These are phyloP conservation scores for Curvularia sp. DNA, from an alignment of 2,329 filamentous ascomycete species.

Conservation along the genomic window DNA sequence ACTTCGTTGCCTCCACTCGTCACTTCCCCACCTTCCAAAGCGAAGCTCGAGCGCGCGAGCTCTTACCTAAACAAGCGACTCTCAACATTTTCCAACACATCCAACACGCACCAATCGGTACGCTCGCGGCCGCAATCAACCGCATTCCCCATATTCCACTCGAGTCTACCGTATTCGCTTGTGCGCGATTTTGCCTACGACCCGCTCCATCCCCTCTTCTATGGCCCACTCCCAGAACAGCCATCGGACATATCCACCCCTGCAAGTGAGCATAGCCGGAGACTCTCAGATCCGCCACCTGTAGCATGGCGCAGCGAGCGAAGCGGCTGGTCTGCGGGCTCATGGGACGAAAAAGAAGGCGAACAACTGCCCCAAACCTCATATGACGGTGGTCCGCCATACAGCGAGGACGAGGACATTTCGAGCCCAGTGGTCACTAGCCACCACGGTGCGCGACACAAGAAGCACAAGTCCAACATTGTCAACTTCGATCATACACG, in stretches of 20 bases:
- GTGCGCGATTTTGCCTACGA: slow-evolving; percentile 97
- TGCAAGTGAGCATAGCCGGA: slow-evolving; percentile 74
- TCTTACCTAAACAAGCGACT: slow-evolving; percentile 81
- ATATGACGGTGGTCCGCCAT: slow-evolving; percentile 82
- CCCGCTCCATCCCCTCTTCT: slow-evolving; percentile 82
- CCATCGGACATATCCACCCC: slow-evolving; percentile 87
- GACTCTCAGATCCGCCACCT: slow-evolving; percentile 82
- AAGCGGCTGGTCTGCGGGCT: slow-evolving; percentile 62
- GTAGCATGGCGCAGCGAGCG: slow-evolving; percentile 73
- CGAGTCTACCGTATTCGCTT: slow-evolving; percentile 83
- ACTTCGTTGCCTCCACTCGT: slow-evolving; percentile 59
- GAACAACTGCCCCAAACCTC: slow-evolving; percentile 82
- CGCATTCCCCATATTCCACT: slow-evolving; percentile 82
- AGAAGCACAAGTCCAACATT: slow-evolving; percentile 71
- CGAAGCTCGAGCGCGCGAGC: slow-evolving; percentile 67
- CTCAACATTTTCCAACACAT: slow-evolving; percentile 75
- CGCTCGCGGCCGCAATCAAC: slow-evolving; percentile 82
- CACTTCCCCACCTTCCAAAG: slow-evolving; percentile 57
- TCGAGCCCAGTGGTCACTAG: slow-evolving; percentile 87
- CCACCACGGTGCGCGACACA: slow-evolving; percentile 68
- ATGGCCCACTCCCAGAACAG: slow-evolving; percentile 83
- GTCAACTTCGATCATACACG: slow-evolving; percentile 52
- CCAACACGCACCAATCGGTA: slow-evolving; percentile 46
- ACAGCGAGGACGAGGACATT: slow-evolving; percentile 94
- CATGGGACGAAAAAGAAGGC: slow-evolving; percentile 60